phyloP scores from a whole-genome alignment of 2,329 filamentous ascomycete genomes.

The Dothideomycetes sp. region DNA sequence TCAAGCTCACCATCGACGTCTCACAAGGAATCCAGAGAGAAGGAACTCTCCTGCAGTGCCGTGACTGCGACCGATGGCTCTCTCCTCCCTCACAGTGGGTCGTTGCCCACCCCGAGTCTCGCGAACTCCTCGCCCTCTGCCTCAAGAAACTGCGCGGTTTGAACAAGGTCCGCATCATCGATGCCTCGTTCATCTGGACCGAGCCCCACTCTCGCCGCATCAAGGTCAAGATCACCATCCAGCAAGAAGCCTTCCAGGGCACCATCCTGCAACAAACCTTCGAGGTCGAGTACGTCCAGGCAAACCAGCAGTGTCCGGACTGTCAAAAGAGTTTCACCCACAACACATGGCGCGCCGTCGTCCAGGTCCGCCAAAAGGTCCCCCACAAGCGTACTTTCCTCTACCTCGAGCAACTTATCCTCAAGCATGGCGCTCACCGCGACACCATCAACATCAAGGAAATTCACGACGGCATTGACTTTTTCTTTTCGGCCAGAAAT shows the following conservation, averaged over 20 bases:
- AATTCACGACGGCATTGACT: conserved; percentile 89
- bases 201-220: conserved; percentile 90
- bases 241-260: conserved; percentile 58
- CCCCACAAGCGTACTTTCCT: conserved; percentile 83
- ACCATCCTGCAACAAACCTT: conserved; percentile 83
- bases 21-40: conserved; percentile 86
- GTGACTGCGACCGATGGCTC: conserved; percentile 90
- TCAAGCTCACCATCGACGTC: conserved; percentile 90
- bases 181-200: conserved; percentile 96
- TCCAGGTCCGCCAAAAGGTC: conserved; percentile 95
- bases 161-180: conserved; percentile 85
- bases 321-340: conserved; percentile 93
- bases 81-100: conserved; percentile 82
- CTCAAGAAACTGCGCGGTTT: conserved; percentile 79
- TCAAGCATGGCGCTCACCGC: conserved; percentile 84
- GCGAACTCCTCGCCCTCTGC: conserved; percentile 86
- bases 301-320: conserved; percentile 88
- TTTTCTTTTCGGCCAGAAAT: conserved; percentile 84
- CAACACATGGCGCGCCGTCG: conserved; percentile 87
- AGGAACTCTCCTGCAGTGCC: conserved; percentile 80
- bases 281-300: conserved; percentile 85
- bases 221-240: conserved; percentile 92
- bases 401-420: conserved; percentile 84
- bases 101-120: conserved; percentile 72
- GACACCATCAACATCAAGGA: conserved; percentile 99